Evolutionary conservation across 495 filamentous ascomycete genomes (phyloP).

Genomic region (Trichoderma orchidacearum): DNA sequence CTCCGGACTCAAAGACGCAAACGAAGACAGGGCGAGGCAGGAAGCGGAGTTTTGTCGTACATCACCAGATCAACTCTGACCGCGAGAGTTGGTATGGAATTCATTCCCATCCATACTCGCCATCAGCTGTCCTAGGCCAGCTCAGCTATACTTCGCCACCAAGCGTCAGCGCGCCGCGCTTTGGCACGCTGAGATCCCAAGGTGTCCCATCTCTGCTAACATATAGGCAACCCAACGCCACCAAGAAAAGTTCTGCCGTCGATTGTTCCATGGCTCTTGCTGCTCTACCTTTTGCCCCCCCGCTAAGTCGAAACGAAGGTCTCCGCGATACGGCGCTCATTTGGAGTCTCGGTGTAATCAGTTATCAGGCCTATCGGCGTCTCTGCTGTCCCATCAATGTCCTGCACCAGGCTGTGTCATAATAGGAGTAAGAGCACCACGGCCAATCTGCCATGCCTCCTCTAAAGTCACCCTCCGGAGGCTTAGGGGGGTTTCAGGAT

Average conservation of each 20-base stretch:
- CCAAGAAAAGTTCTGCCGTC: neutral
- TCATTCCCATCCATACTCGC: neutral
- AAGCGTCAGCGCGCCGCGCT: neutral
- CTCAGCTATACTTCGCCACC: neutral
- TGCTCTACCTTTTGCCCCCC: neutral
- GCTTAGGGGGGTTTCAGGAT: neutral
- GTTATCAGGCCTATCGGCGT: neutral
- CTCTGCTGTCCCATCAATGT: neutral
- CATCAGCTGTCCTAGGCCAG: slow-evolving; percentile 1
- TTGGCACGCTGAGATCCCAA: neutral
- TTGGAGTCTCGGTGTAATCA: neutral
- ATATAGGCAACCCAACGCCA: neutral
- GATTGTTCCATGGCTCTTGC: neutral
- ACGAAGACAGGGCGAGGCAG: no score
- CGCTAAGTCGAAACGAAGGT: neutral
- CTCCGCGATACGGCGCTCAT: neutral
- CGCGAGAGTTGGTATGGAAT: neutral
- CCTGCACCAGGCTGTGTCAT: neutral
- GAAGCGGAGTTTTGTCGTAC: no score
- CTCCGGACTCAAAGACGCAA: neutral
- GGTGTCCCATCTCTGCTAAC: neutral
- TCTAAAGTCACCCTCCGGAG: neutral
- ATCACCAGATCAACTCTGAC: neutral
- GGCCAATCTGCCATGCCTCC: neutral
- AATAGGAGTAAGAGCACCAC: neutral